Percentiles rank a stretch among this genome's conserved stretches.
phyloP scores from a whole-genome alignment of 2,329 filamentous ascomycete genomes.

The Scedosporium boydii region DNA sequence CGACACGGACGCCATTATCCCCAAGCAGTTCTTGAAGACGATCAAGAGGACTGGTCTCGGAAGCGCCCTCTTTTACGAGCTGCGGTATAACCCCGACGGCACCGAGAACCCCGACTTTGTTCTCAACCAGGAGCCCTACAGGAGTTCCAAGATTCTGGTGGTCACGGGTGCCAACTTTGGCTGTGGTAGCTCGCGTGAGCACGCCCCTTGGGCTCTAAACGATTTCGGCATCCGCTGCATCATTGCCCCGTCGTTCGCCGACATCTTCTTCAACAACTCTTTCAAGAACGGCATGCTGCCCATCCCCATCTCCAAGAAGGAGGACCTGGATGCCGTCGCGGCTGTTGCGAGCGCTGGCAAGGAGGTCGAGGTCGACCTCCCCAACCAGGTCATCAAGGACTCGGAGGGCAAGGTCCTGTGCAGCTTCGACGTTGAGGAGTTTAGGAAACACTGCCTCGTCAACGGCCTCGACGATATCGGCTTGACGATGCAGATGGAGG shows the following conservation, averaged over 20 bases:
- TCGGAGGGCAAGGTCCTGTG: constrained; percentile 64
- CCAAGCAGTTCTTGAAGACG: constrained; percentile 98
- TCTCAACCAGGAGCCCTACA: constrained; percentile 84
- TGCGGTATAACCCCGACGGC: constrained; percentile 67
- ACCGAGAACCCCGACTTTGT: constrained; percentile 73
- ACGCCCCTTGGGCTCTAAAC: constrained; percentile 92
- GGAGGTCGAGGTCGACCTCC: constrained; percentile 84
- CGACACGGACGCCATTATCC: constrained; percentile 98
- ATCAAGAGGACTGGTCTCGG: constrained; percentile 96
- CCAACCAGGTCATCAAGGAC: constrained; percentile 73
- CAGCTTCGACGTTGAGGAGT: constrained; percentile 80
- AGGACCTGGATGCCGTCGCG: constrained; percentile 59
- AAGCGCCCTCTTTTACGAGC: constrained; percentile 74
- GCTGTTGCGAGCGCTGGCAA: constrained; percentile 68
- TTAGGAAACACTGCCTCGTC: constrained; percentile 86
- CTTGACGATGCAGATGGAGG: constrained; percentile 82
- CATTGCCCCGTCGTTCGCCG: constrained; percentile 68
- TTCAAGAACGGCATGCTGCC: constrained; percentile 99
- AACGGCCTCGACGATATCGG: constrained; percentile 96
- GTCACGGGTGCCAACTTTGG: constrained; percentile 92
- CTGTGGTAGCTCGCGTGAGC: constrained; percentile 85
- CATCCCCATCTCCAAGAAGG: constrained; percentile 61
- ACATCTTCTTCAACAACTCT: constrained; percentile 99
- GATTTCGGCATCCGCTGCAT: constrained; percentile 95
- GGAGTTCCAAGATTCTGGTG: constrained; percentile 77